Conservation (phyloP, 2,329 filamentous ascomycete genomes). For the Alternaria ethzedia region DNA sequence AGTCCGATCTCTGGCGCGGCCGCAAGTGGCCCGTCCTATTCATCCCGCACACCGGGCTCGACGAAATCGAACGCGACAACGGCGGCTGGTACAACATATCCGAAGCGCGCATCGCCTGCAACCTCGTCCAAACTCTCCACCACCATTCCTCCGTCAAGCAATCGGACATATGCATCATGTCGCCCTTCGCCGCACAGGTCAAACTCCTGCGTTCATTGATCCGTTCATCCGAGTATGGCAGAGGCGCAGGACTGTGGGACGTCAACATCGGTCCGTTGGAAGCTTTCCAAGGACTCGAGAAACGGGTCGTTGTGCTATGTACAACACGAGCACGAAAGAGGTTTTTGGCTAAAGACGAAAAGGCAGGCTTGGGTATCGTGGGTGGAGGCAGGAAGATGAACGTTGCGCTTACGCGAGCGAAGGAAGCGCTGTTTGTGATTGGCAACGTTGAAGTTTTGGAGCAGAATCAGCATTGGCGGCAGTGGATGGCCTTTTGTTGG, state of each 20-base stretch:
- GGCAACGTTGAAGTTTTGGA: slow-evolving; percentile 49
- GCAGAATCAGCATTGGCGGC: slow-evolving; percentile 47
- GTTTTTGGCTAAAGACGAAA: slow-evolving; percentile 42
- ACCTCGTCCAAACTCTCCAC: slow-evolving; percentile 37
- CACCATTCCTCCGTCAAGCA: slow-evolving; percentile 32
- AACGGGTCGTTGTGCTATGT: slow-evolving; percentile 53
- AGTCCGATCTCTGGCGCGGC: slow-evolving; percentile 46
- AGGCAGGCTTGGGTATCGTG: slow-evolving; percentile 46
- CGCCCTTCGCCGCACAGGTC: slow-evolving; percentile 55
- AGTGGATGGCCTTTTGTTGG: slow-evolving; percentile 48
- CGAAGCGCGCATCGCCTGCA: slow-evolving; percentile 42
- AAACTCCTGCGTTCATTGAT: slow-evolving; percentile 47
- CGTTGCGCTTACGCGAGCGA: slow-evolving; percentile 54
- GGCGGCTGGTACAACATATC: slow-evolving; percentile 48
- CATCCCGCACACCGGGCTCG: slow-evolving; percentile 44
- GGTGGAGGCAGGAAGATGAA: slow-evolving; percentile 50
- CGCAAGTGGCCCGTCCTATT: slow-evolving; percentile 53
- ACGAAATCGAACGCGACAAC: slow-evolving; percentile 52
- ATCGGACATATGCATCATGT: slow-evolving; percentile 53
- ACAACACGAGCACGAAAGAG: slow-evolving; percentile 48
- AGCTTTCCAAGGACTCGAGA: slow-evolving; percentile 56
- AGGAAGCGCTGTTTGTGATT: slow-evolving; percentile 52
- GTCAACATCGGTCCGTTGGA: slow-evolving; percentile 56
- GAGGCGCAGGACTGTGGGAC: slow-evolving; percentile 33
- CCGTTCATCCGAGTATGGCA: slow-evolving; percentile 22